Evolutionary conservation across 2,329 filamentous ascomycete species (phyloP).

Genomic region (Ceratocystis cubensis): DNA sequence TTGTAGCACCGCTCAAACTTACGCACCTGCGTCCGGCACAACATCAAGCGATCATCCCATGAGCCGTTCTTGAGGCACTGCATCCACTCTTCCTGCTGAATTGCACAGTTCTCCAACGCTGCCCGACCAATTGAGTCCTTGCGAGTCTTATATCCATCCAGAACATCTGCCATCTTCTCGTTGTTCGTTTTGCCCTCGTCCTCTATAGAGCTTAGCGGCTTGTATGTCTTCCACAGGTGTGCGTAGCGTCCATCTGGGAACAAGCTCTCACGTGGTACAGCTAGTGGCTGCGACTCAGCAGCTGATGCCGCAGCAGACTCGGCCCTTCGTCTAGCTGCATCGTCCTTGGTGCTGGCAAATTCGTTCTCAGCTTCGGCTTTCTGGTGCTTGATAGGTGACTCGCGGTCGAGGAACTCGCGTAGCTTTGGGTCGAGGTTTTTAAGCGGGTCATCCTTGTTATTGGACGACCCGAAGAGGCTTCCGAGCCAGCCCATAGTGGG

Average conservation of each 20-base stretch:
- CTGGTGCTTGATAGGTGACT: slow-evolving; percentile 61
- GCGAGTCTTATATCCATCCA: slow-evolving; percentile 74
- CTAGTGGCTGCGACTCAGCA: slow-evolving; percentile 22
- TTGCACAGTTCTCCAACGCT: slow-evolving; percentile 83
- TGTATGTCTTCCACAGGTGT: slow-evolving; percentile 87
- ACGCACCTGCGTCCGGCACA: slow-evolving; percentile 68
- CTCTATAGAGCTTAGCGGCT: slow-evolving; percentile 57
- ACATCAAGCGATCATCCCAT: slow-evolving; percentile 54
- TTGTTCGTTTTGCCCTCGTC: slow-evolving; percentile 58
- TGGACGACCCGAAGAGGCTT: slow-evolving; percentile 37
- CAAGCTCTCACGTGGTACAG: slow-evolving; percentile 39
- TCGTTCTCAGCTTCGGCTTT: slow-evolving; percentile 24
- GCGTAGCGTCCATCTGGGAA: slow-evolving; percentile 56
- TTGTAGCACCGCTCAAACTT: slow-evolving; percentile 77
- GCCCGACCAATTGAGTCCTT: slow-evolving; percentile 64
- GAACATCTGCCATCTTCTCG: slow-evolving; percentile 66
- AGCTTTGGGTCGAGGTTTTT: slow-evolving; percentile 69
- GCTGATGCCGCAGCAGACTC: slow-evolving; percentile 17
- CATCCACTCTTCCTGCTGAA: slow-evolving; percentile 72
- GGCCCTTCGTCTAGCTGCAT: slow-evolving; percentile 23
- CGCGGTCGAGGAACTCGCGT: slow-evolving; percentile 71
- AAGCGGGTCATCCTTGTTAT: slow-evolving; percentile 44
- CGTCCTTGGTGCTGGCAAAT: slow-evolving; percentile 13
- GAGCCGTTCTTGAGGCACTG: slow-evolving; percentile 67
- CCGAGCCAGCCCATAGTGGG: slow-evolving; percentile 45